Evolutionary conservation across 116 monocot species (phyloP).

Genomic region (Trichopus zeylanicus): DNA sequence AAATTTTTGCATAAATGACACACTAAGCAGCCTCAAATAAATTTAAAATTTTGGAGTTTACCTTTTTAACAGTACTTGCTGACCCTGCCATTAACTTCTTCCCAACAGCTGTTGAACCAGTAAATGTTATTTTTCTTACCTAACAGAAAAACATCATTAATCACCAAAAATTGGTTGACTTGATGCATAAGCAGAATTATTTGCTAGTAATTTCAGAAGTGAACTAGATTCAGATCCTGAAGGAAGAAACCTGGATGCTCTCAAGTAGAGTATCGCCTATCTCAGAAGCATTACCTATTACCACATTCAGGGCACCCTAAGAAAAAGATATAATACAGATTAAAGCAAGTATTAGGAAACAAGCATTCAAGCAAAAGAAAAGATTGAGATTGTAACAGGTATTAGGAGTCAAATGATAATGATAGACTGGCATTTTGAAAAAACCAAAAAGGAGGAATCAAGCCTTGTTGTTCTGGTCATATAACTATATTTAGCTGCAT

Average conservation of each 20-base stretch:
- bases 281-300: conserved; percentile 84
- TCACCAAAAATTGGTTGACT: background rate
- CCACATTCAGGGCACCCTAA: conserved; percentile 91
- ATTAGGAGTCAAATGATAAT: background rate
- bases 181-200: background rate
- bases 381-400: conserved; percentile 4
- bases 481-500: background rate
- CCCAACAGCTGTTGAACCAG: conserved; percentile 94
- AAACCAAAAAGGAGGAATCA: background rate
- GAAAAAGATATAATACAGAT: conserved; percentile 15
- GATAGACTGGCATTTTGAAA: background rate
- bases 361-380: too few species aligned
- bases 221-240: too few species aligned
- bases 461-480: background rate
- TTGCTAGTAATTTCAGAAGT: too few species aligned
- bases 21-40: background rate
- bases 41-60: conserved; percentile 3
- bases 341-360: background rate
- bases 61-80: conserved; percentile 93
- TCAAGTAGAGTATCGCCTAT: conserved; percentile 80
- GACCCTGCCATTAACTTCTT: conserved; percentile 92
- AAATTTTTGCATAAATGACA: background rate
- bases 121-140: conserved; percentile 93
- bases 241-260: conserved; percentile 56
- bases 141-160: conserved; percentile 10